phyloP scores from a whole-genome alignment of 805 yeast species.

The Vanderwaltozyma verrucispora region DNA sequence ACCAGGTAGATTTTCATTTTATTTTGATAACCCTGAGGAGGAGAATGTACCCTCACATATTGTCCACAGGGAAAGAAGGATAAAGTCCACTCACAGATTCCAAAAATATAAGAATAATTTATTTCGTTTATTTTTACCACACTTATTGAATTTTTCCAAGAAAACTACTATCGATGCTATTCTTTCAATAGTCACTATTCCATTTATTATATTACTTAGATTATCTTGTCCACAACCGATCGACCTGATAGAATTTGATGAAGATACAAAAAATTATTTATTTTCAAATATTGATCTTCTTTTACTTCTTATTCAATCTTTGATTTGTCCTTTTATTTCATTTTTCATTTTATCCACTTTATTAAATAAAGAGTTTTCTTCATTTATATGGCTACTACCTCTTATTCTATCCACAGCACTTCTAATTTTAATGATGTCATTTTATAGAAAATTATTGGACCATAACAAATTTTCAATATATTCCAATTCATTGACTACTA shows the following conservation, averaged over 20 bases:
- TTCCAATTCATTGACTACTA: slow-evolving; percentile 3
- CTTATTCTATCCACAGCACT: slow-evolving; percentile 3
- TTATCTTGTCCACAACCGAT: slow-evolving; percentile 29
- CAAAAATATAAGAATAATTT: slow-evolving; percentile 3
- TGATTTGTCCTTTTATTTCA: slow-evolving; percentile 24
- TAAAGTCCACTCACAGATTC: not conserved
- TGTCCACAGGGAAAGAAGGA: slow-evolving; percentile 6
- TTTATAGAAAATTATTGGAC: slow-evolving; percentile 9
- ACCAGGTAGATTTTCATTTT: slow-evolving; percentile 18
- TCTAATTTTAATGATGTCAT: slow-evolving; percentile 4
- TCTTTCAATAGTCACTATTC: slow-evolving; percentile 26
- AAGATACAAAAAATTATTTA: slow-evolving; percentile 11
- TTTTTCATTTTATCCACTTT: slow-evolving; percentile 14
- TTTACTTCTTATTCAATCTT: slow-evolving; percentile 24
- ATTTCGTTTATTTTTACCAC: slow-evolving; percentile 24
- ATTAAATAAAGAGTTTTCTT: slow-evolving; percentile 4
- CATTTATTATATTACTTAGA: slow-evolving; percentile 27
- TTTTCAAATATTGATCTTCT: slow-evolving; percentile 12
- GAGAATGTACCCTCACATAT: slow-evolving; percentile 16
- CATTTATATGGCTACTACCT: slow-evolving; percentile 10
- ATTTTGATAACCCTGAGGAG: not conserved
- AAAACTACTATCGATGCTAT: slow-evolving; percentile 20
- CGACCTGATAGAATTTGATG: slow-evolving; percentile 19
- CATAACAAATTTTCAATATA: slow-evolving; percentile 17
- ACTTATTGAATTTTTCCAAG: slow-evolving; percentile 19